Conservation (phyloP, 768 basidiomycete species). For the Phanerochaete sordida region DNA sequence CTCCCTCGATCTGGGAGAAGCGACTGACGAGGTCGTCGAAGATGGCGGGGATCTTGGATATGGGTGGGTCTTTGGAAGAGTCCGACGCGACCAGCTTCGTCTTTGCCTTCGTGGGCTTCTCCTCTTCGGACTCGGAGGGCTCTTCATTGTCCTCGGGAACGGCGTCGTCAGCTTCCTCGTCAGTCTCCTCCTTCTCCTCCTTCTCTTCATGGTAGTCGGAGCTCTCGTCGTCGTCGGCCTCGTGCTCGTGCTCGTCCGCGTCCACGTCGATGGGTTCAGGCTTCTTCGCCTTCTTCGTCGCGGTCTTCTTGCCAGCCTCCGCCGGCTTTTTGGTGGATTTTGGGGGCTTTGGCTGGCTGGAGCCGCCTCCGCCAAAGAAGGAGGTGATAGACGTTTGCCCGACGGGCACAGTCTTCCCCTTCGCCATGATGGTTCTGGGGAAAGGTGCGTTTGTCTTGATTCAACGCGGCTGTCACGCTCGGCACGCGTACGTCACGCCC, state of each 20-base stretch:
- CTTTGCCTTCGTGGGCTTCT: slow-evolving; percentile 20
- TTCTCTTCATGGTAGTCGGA: slow-evolving; percentile 27
- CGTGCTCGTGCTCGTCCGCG: slow-evolving; percentile 15
- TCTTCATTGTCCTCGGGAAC: slow-evolving; percentile 25
- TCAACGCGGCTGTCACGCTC: slow-evolving; percentile 1
- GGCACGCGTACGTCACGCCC: not conserved
- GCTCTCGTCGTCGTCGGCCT: slow-evolving; percentile 18
- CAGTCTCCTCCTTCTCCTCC: slow-evolving; percentile 25
- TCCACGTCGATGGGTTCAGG: slow-evolving; percentile 13
- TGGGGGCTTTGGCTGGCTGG: not conserved
- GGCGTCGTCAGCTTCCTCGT: slow-evolving; percentile 26
- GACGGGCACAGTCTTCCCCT: slow-evolving; percentile 21
- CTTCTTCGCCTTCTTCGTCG: slow-evolving; percentile 11
- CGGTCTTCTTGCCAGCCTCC: slow-evolving; percentile 7
- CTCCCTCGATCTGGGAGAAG: slow-evolving; percentile 60
- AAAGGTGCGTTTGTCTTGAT: slow-evolving; percentile 14
- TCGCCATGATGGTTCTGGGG: slow-evolving; percentile 38
- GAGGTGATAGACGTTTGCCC: slow-evolving; percentile 52
- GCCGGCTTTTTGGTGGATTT: slow-evolving; percentile 12
- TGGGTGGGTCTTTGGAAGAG: slow-evolving; percentile 70
- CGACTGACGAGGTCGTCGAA: slow-evolving; percentile 71
- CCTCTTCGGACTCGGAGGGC: slow-evolving; percentile 12
- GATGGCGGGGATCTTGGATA: slow-evolving; percentile 66
- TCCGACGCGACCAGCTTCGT: slow-evolving; percentile 47
- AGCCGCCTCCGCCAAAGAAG: slow-evolving; percentile 42